Evolutionary conservation across 345 rosid genomes (phyloP), one percentile per base, ranked within the genome.

Genomic region (Citrus sp.): DNA sequence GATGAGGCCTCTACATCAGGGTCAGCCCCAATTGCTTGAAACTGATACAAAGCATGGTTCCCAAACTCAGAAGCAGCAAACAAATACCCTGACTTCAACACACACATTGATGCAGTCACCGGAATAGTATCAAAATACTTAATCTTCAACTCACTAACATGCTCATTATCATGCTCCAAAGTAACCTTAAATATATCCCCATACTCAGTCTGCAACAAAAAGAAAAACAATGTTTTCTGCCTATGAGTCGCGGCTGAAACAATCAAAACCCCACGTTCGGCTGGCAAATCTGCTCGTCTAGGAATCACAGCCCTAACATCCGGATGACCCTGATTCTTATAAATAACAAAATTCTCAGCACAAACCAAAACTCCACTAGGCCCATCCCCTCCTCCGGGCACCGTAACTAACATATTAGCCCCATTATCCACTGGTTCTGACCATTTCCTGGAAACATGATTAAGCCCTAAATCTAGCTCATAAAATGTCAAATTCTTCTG

Each of bases 301-400:
- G 99, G 99, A 87, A 95, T 92, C 73, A 96, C 95, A 0, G 98
- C 97, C 82, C 98, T 86, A 73, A 94, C 87, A 75, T 96, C 99
- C 0, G 96, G 92, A 80, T 94, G 98, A 55, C 97, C 98, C 78
- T 94, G 95, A 72, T 96, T 94, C 90, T 93, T 95, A 78, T 96
- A 96, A 60, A 96, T 96, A 7, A 96, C 99, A 63, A 96, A 96
- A 90, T 96, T 96, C 80, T 96, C 99, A 0, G 98, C 98, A 35
- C 99, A 96, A 67, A 96, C 97, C 79, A 96, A 40, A 81, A 94
- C 97, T 59, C 99, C 99, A 74, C 98, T 96, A 0, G 99, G 98
- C 25, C 99, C 99, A 85, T 94, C 98, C 18, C 87, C 92, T 56
- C 97, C 99, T 68, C 99, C 99, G n/a, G 99, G 99, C 10, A 96